Conservation (phyloP, 1,284 basidiomycete species). For the Inonotus obliquus region DNA sequence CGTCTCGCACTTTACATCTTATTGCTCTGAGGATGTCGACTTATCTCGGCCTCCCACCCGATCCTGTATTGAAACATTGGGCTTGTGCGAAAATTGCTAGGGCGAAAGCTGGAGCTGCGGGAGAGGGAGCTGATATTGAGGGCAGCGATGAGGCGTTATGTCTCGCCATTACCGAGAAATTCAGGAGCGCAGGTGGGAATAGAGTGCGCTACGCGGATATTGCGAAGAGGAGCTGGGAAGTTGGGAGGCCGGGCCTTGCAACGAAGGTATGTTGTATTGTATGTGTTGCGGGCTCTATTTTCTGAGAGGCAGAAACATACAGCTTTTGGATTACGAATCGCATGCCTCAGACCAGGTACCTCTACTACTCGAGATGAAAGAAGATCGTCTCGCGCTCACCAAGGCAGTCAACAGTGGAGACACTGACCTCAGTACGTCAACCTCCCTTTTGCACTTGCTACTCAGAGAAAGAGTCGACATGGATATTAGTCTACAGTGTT, state of each 20-base stretch:
- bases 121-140: conserved; percentile 44
- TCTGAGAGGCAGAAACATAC: neutral
- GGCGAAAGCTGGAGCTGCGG: conserved; percentile 53
- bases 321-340: conserved; percentile 91
- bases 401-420: conserved; percentile 96
- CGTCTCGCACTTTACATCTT: conserved; percentile 85
- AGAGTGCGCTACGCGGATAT: conserved; percentile 93
- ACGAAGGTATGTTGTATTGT: conserved; percentile 59
- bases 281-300: neutral
- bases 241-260: conserved; percentile 79
- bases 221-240: conserved; percentile 90
- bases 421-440: conserved; percentile 78
- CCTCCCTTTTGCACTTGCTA: neutral
- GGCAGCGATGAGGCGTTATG: conserved; percentile 78
- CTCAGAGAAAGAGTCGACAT: conserved; percentile 4
- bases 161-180: conserved; percentile 82
- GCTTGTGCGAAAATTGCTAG: conserved; percentile 86
- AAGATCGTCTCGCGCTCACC: conserved; percentile 82
- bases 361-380: conserved; percentile 89
- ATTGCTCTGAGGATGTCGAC: conserved; percentile 89
- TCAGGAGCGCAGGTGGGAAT: conserved; percentile 63
- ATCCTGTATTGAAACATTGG: conserved; percentile 93
- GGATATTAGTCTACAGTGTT: conserved; percentile 77
- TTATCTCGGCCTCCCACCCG: conserved; percentile 79
- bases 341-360: conserved; percentile 93